phyloP scores from a whole-genome alignment of 2,329 filamentous ascomycete genomes.

The Paracamarosporium sp. region DNA sequence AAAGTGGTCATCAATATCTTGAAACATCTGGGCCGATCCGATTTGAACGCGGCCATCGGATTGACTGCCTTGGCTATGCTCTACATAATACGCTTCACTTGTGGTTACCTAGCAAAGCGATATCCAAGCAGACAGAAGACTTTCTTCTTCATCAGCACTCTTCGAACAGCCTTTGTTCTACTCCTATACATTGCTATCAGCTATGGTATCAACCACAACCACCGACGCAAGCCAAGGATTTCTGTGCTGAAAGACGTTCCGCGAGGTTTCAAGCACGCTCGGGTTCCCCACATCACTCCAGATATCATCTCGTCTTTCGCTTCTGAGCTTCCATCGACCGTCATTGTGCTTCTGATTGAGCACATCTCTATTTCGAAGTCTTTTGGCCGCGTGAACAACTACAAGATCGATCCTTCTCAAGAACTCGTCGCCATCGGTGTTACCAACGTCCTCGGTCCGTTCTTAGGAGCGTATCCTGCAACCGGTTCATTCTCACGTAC shows the following conservation, averaged over 20 bases:
- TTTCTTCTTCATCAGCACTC: conserved; percentile 86
- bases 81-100: conserved; percentile 70
- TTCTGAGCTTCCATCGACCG: conserved; percentile 77
- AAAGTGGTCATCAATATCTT: conserved; percentile 84
- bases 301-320: conserved; percentile 73
- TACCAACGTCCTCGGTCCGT: conserved; percentile 87
- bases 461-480: conserved; percentile 87
- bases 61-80: conserved; percentile 79
- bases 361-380: conserved; percentile 98
- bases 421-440: conserved; percentile 94
- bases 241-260: conserved; percentile 78
- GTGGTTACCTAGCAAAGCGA: conserved; percentile 71
- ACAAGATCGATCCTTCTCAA: conserved; percentile 92
- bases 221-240: conserved; percentile 66
- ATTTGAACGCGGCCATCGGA: conserved; percentile 82
- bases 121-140: conserved; percentile 72
- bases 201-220: conserved; percentile 77
- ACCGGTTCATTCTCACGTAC: conserved; percentile 97
- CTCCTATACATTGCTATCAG: conserved; percentile 88
- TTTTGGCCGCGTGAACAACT: conserved; percentile 95
- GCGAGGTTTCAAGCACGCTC: conserved; percentile 82
- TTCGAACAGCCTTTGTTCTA: conserved; percentile 88
- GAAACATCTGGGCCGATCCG: conserved; percentile 68
- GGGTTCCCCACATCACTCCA: conserved; percentile 71
- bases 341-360: conserved; percentile 95